phyloP scores from a whole-genome alignment of 2,329 filamentous ascomycete species.

The Cladorrhinum sp. region DNA sequence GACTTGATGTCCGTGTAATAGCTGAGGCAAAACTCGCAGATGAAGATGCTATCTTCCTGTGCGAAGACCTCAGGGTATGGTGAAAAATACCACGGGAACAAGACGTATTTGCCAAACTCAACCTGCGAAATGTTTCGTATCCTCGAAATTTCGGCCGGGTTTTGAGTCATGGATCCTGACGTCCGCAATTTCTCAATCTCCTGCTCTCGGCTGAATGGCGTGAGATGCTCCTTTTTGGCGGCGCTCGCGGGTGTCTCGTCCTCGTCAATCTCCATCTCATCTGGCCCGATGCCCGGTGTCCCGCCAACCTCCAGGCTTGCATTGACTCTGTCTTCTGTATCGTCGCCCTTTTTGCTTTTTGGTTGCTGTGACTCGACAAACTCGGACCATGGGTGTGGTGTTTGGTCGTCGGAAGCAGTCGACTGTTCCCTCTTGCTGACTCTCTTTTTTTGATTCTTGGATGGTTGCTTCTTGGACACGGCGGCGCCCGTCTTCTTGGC shows the following conservation, averaged over 20 bases:
- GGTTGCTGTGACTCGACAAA: conserved; percentile 45
- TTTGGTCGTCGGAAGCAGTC: conserved; percentile 50
- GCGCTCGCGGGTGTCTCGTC: conserved; percentile 35
- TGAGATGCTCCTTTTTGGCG: conserved; percentile 43
- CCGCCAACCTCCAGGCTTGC: conserved; percentile 43
- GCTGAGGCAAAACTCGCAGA: conserved; percentile 94
- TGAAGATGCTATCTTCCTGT: conserved; percentile 85
- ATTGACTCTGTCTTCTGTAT: conserved; percentile 45
- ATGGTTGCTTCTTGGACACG: conserved; percentile 53
- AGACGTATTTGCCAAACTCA: conserved; percentile 86
- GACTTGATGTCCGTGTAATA: conserved; percentile 84
- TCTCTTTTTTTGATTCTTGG: conserved; percentile 59
- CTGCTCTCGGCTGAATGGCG: conserved; percentile 72
- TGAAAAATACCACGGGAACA: conserved; percentile 99
- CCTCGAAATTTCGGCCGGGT: conserved; percentile 91
- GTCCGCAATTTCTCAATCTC: conserved; percentile 96
- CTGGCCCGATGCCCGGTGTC: conserved; percentile 43
- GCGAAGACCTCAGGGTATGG: conserved; percentile 90
- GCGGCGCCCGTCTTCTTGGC: conserved; percentile 65
- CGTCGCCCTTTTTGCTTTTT: conserved; percentile 42
- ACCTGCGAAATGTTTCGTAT: conserved; percentile 93
- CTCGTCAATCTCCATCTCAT: conserved; percentile 58
- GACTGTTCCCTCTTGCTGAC: conserved; percentile 55
- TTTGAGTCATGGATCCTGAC: conserved; percentile 97
- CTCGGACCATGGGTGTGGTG: conserved; percentile 54